Evolutionary conservation across 2,329 filamentous ascomycete species (phyloP).

Genomic region (Cryphonectria carpinicola): DNA sequence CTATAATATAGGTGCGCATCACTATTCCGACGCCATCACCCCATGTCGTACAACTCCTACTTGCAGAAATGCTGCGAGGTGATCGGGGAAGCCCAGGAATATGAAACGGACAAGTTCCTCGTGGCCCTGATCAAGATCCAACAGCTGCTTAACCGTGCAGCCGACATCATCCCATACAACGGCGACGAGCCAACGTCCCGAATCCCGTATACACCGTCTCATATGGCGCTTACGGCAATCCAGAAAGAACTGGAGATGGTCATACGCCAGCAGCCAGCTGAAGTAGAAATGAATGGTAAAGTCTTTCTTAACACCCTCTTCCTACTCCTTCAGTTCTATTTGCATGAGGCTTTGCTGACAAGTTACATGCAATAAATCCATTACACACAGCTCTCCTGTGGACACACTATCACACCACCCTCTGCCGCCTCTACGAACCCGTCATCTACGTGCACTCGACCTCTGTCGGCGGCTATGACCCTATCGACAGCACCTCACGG

Average conservation of each 20-base stretch:
- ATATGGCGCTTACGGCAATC: slow-evolving; percentile 41
- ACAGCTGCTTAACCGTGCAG: slow-evolving; percentile 37
- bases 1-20: slow-evolving; percentile 31
- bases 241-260: slow-evolving; percentile 40
- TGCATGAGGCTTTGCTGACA: not conserved
- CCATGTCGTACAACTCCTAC: slow-evolving; percentile 40
- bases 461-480: slow-evolving; percentile 21
- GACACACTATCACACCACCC: slow-evolving; percentile 39
- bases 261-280: slow-evolving; percentile 23
- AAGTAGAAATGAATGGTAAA: slow-evolving; percentile 34
- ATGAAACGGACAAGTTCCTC: slow-evolving; percentile 39
- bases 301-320: not conserved
- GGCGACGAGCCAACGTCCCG: slow-evolving; percentile 19
- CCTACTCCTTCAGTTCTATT: too few species aligned
- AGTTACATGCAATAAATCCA: not conserved
- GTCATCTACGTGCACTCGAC: slow-evolving; percentile 37
- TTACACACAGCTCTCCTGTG: slow-evolving; percentile 38
- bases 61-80: slow-evolving; percentile 41
- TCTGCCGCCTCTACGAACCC: slow-evolving; percentile 45
- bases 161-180: slow-evolving; percentile 34
- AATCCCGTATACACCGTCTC: slow-evolving; percentile 34
- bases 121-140: slow-evolving; percentile 42
- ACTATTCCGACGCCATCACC: slow-evolving; percentile 39
- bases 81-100: slow-evolving; percentile 36
- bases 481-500: slow-evolving; percentile 35